phyloP scores from a whole-genome alignment of 371 early-diverging fungal genomes.

The Smittium mucronatum region DNA sequence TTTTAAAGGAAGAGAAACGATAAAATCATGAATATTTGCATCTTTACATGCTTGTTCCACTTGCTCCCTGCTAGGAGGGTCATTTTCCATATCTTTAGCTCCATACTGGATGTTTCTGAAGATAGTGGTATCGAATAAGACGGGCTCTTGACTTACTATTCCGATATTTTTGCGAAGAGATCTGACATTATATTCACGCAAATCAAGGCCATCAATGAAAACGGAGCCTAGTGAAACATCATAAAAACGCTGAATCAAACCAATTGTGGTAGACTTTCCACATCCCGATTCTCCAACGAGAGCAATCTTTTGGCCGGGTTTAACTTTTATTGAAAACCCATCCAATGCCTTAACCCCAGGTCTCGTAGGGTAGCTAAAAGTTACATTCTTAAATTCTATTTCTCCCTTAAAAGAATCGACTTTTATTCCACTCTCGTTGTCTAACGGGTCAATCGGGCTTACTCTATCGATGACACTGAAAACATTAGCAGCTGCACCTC shows the following conservation, averaged over 20 bases:
- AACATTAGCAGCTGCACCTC: constrained; percentile 52
- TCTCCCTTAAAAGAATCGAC: constrained; percentile 21
- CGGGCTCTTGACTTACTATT: constrained; percentile 66
- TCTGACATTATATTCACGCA: constrained; percentile 54
- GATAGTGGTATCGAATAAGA: constrained; percentile 46
- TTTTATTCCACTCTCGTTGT: constrained; percentile 38
- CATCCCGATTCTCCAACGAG: constrained; percentile 77
- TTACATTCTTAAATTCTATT: constrained; percentile 56
- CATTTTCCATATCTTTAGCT: constrained; percentile 18
- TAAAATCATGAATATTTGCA: constrained; percentile 59
- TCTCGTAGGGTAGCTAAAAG: constrained; percentile 62
- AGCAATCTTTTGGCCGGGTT: constrained; percentile 64
- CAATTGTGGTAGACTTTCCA: constrained; percentile 82
- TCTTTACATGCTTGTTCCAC: constrained; percentile 36
- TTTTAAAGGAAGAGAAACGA: constrained; percentile 50
- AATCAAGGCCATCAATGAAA: constrained; percentile 51
- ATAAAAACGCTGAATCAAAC: constrained; percentile 84
- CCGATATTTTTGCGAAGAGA: constrained; percentile 66
- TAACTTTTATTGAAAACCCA: constrained; percentile 41
- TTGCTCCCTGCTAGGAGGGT: constrained; percentile 34
- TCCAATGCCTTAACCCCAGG: constrained; percentile 55
- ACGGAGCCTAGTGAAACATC: constrained; percentile 49
- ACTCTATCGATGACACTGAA: constrained; percentile 64
- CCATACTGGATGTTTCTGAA: constrained; percentile 36
- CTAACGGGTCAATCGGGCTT: constrained; percentile 38